Evolutionary conservation across 257 asterid species (phyloP).

Genomic region (Gentiana straminea): DNA sequence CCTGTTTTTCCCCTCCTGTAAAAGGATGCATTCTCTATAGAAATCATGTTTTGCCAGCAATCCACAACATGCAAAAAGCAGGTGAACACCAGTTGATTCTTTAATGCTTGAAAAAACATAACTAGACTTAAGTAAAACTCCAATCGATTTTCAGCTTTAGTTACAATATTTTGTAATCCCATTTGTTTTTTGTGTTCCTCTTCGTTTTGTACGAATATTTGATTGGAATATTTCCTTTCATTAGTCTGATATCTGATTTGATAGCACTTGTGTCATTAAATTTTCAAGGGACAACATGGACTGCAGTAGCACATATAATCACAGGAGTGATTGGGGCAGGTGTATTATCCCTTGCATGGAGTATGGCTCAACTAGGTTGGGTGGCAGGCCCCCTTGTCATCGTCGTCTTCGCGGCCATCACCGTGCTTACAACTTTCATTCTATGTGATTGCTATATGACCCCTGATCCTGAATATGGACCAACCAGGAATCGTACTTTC

Average conservation of each 20-base stretch:
- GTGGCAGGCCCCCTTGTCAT: constrained; percentile 61
- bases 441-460: constrained; percentile 49
- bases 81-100: too few species aligned
- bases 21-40: too few species aligned
- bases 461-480: constrained; percentile 19
- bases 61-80: too few species aligned
- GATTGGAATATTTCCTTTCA: too few species aligned
- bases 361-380: constrained; percentile 78
- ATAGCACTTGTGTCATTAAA: neutral
- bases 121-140: too few species aligned
- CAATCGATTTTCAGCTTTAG: too few species aligned
- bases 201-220: too few species aligned
- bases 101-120: too few species aligned
- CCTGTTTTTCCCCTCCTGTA: too few species aligned
- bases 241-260: too few species aligned
- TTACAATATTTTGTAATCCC: neutral
- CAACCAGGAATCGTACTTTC: constrained; percentile 36
- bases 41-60: too few species aligned
- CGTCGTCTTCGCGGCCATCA: constrained; percentile 50
- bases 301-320: constrained; percentile 59
- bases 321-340: constrained; percentile 90
- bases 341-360: constrained; percentile 72
- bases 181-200: neutral
- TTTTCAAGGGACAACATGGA: constrained; percentile 52
- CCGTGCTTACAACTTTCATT: constrained; percentile 40